These are phyloP conservation scores for Skeletonema menzelii DNA, from an alignment of 108 stramenopile genomes.

Conservation along the genomic window DNA sequence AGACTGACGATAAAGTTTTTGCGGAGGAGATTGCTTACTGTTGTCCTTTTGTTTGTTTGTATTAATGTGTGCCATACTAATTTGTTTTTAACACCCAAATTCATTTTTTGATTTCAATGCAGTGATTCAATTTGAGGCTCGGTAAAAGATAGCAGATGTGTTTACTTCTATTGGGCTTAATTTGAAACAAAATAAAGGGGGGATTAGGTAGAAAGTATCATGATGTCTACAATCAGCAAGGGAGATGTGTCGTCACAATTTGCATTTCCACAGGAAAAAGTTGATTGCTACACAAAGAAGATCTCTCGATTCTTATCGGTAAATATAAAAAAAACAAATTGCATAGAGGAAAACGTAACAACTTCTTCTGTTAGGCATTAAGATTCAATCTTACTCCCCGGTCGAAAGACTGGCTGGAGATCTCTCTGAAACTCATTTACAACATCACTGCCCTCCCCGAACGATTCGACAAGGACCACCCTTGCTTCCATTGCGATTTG, in stretches of 20 bases:
- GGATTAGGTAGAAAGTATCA: background rate
- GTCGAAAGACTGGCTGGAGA: constrained; percentile 81
- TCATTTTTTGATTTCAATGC: background rate
- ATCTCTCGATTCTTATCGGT: background rate
- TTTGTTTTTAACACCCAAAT: background rate
- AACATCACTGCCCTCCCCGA: constrained; percentile 67
- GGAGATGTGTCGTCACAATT: too few relatives aligned
- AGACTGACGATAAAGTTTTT: constrained; percentile 24
- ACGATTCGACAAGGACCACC: constrained; percentile 63
- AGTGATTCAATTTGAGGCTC: constrained; percentile 77
- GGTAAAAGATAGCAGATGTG: background rate
- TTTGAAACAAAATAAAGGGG: constrained; percentile 18
- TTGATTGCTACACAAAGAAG: too few relatives aligned
- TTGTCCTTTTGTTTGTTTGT: background rate
- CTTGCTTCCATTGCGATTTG: constrained; percentile 80
- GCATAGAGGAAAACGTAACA: background rate
- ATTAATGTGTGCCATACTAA: background rate
- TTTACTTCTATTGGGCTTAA: background rate
- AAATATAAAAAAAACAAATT: background rate
- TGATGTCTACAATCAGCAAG: too few relatives aligned
- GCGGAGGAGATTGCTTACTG: constrained; percentile 25
- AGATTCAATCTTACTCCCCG: constrained; percentile 53
- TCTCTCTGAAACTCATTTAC: constrained; percentile 64
- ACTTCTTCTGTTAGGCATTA: background rate
- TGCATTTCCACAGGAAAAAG: too few relatives aligned